Base-by-base conservation (phyloP, 352 stramenopile species). In the Phytophthora kernoviae region DNA sequence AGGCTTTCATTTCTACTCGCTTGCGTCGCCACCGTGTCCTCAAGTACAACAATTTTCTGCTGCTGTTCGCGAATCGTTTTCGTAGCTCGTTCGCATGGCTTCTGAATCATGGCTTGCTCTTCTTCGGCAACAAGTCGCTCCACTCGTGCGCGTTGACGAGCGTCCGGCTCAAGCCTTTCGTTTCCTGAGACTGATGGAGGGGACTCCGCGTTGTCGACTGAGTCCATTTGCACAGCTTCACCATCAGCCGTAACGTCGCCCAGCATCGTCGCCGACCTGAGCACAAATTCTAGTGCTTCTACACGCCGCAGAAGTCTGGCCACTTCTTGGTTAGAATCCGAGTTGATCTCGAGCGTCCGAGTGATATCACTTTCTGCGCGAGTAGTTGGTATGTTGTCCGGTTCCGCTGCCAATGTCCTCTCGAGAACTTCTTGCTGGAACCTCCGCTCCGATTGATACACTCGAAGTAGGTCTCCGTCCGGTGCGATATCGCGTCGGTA, bases 401-500 rank as follows among this genome's bases (percentile, higher is more conserved):
- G 12, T 17, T 41, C 32, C 11, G 24, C 34, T 27, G 41, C 11
- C 43, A 75, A 2, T 15, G 10, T 42, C 20, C 36, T 32, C 6
- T 30, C 11, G 11, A 68, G 41, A 30, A 17, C n/a, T 32, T 41
- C 9, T n/a, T 62, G 36, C 47, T 62, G 50, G 10, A 62, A 22
- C 26, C 61, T 40, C 43, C 52, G 45, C 33, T 68, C 46, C 9
- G 42, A 24, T n/a, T 7, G 37, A 20, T 53, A 64, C 21, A 58
- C 30, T 22, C 57, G 45, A 15, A 64, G 45, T 20, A 62, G 30
- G 18, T 64, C 56, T 54, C 46, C 18, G 10, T 65, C 34, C 36
- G 52, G 36, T 39, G 55, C 37, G 17, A 62, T 48, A 12, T 75
- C 55, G 10, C 66, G 66, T 36, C 36, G 42, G n/a, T 70, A 75